Percentiles rank a stretch among this genome's conserved stretches.
Conservation (phyloP, 352 stramenopile species). For the Pythium utonaiense region DNA sequence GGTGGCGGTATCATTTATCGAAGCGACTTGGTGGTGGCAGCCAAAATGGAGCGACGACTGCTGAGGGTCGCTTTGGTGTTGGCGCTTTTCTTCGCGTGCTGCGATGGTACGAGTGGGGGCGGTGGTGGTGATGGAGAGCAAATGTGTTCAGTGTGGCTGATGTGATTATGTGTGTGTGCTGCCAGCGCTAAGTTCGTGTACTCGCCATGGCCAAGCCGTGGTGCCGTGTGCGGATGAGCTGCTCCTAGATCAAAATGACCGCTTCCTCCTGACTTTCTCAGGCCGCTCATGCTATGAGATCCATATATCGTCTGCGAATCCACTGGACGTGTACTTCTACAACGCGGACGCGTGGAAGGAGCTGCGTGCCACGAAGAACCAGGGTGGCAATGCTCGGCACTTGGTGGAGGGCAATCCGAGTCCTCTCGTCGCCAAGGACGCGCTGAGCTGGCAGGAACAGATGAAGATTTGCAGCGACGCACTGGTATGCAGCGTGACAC, state of each 20-base stretch:
- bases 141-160: neutral
- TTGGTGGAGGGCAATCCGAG: no score
- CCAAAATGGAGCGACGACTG: neutral
- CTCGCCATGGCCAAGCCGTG: constrained; percentile 36
- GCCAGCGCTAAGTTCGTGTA: constrained; percentile 32
- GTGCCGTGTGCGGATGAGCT: constrained; percentile 53
- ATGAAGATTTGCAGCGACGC: constrained; percentile 10
- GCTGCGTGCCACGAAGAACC: neutral
- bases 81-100: neutral
- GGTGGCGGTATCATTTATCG: no score
- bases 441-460: neutral
- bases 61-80: neutral
- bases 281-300: constrained; percentile 56
- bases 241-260: constrained; percentile 33
- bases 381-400: no score
- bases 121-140: no score
- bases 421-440: neutral
- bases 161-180: neutral
- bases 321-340: constrained; percentile 57
- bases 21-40: no score
- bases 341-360: constrained; percentile 18
- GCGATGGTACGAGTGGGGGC: neutral
- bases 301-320: constrained; percentile 29
- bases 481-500: neutral
- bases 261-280: constrained; percentile 53